phyloP scores from a whole-genome alignment of 2,329 filamentous ascomycete species.

The Sarocladiaceae sp. region DNA sequence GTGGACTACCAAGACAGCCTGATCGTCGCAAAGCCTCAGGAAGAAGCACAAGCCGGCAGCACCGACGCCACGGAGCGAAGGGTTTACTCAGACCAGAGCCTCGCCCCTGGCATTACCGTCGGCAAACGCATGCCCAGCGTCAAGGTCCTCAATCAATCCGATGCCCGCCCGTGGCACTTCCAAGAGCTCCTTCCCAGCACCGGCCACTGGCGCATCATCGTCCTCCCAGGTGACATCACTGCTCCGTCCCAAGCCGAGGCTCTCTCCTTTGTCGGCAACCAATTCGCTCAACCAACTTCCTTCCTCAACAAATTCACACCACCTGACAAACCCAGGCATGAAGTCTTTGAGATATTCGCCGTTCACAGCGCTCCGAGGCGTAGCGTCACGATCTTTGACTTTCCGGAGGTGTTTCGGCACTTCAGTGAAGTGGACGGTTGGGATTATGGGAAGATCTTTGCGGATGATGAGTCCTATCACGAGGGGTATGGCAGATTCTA shows the following conservation, averaged over 20 bases:
- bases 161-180: constrained; percentile 53
- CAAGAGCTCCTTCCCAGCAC: constrained; percentile 52
- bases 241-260: constrained; percentile 35
- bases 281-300: constrained; percentile 24
- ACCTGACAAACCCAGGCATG: constrained; percentile 3
- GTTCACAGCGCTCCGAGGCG: constrained; percentile 51
- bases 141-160: constrained; percentile 56
- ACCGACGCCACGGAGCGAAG: constrained; percentile 26
- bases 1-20: constrained; percentile 55
- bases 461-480: constrained; percentile 49
- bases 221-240: constrained; percentile 59
- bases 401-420: constrained; percentile 45
- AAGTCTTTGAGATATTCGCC: constrained; percentile 55
- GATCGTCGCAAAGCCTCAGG: constrained; percentile 50
- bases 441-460: constrained; percentile 54
- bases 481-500: constrained; percentile 38
- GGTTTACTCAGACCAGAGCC: constrained; percentile 15
- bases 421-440: constrained; percentile 44
- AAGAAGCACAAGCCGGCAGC: constrained; percentile 37
- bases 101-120: constrained; percentile 35
- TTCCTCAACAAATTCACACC: constrained; percentile 13
- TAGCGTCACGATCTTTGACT: constrained; percentile 45
- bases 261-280: constrained; percentile 42
- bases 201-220: constrained; percentile 53
- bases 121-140: constrained; percentile 57